Evolutionary conservation across 2,329 filamentous ascomycete species (phyloP).

Genomic region (Madurella fahalii): DNA sequence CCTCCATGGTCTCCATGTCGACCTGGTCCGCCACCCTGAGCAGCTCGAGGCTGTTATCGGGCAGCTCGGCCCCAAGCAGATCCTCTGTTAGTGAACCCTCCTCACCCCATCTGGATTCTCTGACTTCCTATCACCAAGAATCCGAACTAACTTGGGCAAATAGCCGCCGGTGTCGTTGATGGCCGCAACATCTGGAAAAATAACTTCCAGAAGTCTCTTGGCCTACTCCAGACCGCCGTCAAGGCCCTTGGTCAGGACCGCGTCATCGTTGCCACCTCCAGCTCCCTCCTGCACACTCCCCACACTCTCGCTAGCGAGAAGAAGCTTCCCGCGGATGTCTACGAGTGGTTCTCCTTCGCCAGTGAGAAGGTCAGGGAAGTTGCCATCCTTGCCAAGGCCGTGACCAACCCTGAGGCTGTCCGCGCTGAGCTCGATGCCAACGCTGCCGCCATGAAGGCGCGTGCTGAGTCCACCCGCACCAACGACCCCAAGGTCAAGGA

Average conservation of each 20-base stretch:
- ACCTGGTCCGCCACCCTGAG: conserved; percentile 97
- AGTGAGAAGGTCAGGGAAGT: conserved; percentile 91
- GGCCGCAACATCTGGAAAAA: conserved; percentile 99
- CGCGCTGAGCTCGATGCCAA: conserved; percentile 91
- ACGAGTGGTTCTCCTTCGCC: conserved; percentile 98
- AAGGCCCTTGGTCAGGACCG: conserved; percentile 96
- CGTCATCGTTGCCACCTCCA: conserved; percentile 94
- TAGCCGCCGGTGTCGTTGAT: conserved; percentile 85
- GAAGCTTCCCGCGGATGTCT: conserved; percentile 90
- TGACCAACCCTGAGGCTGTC: conserved; percentile 85
- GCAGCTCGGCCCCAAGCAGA: conserved; percentile 81
- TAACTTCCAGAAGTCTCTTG: conserved; percentile 94
- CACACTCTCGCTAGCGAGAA: conserved; percentile 98
- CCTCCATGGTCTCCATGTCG: conserved; percentile 83
- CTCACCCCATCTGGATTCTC: no score
- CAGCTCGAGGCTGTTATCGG: conserved; percentile 83
- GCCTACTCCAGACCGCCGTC: conserved; percentile 81
- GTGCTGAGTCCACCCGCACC: conserved; percentile 87
- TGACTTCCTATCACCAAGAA: background rate
- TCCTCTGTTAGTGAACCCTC: conserved; percentile 54
- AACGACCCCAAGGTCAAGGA: conserved; percentile 98
- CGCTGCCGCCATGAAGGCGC: conserved; percentile 86
- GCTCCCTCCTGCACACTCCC: conserved; percentile 95
- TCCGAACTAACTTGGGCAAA: background rate
- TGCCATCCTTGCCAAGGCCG: conserved; percentile 90